These are phyloP conservation scores for Termitomyces eurrhizus DNA, from an alignment of 768 basidiomycete genomes.

Conservation along the genomic window DNA sequence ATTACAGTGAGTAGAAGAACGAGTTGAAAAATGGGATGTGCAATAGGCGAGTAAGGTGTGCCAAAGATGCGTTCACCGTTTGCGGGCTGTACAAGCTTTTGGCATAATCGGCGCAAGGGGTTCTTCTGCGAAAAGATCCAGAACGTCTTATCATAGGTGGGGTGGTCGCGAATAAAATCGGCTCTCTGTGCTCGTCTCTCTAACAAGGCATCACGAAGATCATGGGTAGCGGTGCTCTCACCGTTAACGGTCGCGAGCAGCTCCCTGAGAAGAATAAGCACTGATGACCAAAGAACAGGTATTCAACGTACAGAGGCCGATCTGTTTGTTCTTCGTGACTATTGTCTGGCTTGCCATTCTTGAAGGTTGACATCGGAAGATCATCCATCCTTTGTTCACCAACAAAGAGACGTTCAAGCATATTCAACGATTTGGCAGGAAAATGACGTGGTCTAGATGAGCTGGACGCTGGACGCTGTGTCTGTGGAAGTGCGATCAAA, in stretches of 20 bases:
- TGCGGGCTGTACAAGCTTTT: constrained; percentile 78
- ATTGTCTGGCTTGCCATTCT: constrained; percentile 34
- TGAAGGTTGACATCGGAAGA: constrained; percentile 57
- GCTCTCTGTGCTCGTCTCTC: constrained; percentile 75
- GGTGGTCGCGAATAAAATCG: constrained; percentile 86
- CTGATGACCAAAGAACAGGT: neutral
- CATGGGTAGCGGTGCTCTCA: constrained; percentile 45
- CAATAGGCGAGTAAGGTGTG: constrained; percentile 56
- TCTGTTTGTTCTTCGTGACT: constrained; percentile 57
- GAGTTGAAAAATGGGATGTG: constrained; percentile 71
- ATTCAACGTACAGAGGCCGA: constrained; percentile 58
- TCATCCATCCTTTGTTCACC: constrained; percentile 50
- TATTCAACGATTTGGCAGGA: constrained; percentile 51
- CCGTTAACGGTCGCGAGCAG: constrained; percentile 61
- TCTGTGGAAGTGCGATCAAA: constrained; percentile 16
- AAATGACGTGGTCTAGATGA: constrained; percentile 44
- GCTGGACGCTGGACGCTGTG: constrained; percentile 17
- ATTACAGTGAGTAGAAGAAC: constrained; percentile 72
- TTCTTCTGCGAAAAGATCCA: constrained; percentile 87
- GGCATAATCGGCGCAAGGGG: constrained; percentile 67
- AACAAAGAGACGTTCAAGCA: constrained; percentile 64
- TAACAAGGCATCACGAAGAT: constrained; percentile 55
- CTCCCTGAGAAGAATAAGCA: constrained; percentile 42
- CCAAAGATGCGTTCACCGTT: constrained; percentile 88
- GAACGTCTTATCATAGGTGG: constrained; percentile 85